Evolutionary conservation across 495 filamentous ascomycete species (phyloP).

Genomic region (Penicillium salamii): DNA sequence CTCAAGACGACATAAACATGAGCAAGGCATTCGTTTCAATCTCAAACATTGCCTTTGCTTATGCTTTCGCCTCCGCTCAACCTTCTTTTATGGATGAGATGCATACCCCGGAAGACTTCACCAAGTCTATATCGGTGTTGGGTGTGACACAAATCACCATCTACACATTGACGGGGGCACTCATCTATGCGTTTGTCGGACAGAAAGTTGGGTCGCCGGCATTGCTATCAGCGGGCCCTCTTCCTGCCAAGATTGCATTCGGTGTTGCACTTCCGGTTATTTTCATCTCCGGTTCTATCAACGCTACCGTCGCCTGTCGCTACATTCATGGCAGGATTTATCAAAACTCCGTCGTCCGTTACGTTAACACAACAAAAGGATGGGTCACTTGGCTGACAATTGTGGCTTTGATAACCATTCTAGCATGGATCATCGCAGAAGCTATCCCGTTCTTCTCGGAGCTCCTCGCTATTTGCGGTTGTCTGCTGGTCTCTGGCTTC

Average conservation of each 20-base stretch:
- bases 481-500: slow-evolving; percentile 33
- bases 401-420: slow-evolving; percentile 49
- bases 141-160: slow-evolving; percentile 60
- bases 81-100: slow-evolving; percentile 75
- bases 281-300: slow-evolving; percentile 65
- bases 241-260: slow-evolving; percentile 66
- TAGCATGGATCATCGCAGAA: slow-evolving; percentile 66
- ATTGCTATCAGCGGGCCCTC: slow-evolving; percentile 55
- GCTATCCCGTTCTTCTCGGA: slow-evolving; percentile 68
- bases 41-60: slow-evolving; percentile 69
- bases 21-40: slow-evolving; percentile 54
- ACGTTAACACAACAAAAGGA: slow-evolving; percentile 56
- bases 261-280: slow-evolving; percentile 73
- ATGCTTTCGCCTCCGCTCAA: slow-evolving; percentile 61
- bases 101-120: slow-evolving; percentile 61
- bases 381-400: slow-evolving; percentile 58
- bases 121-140: slow-evolving; percentile 59
- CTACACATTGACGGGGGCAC: slow-evolving; percentile 64
- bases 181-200: slow-evolving; percentile 72
- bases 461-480: slow-evolving; percentile 55
- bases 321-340: slow-evolving; percentile 61
- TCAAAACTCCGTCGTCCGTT: slow-evolving; percentile 50
- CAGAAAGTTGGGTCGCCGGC: slow-evolving; percentile 63
- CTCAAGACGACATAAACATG: slow-evolving; percentile 26
- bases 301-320: slow-evolving; percentile 55